These are phyloP conservation scores for Microbotryum saponariae DNA, from an alignment of 1,284 basidiomycete genomes.

Conservation along the genomic window DNA sequence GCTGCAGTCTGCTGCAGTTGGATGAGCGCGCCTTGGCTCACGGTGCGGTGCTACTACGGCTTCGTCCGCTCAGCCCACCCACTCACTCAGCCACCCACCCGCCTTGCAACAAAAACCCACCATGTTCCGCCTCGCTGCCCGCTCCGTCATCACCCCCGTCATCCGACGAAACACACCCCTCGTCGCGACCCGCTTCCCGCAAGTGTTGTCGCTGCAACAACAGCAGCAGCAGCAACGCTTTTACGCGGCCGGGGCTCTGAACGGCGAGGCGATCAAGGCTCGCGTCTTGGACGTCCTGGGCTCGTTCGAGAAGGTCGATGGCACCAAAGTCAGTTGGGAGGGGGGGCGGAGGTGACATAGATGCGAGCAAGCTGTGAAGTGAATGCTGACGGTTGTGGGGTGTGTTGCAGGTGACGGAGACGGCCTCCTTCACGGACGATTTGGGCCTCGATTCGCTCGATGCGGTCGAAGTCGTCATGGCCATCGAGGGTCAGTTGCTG, in stretches of 20 bases:
- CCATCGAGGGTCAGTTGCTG: constrained; percentile 58
- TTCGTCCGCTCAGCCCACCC: too few species aligned
- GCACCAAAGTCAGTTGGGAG: constrained; percentile 57
- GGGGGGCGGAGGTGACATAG: too few species aligned
- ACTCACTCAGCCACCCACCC: too few species aligned
- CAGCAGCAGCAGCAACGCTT: constrained; percentile 36
- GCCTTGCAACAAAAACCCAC: neutral
- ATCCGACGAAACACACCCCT: constrained; percentile 5
- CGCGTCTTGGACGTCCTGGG: constrained; percentile 84
- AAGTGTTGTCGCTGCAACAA: neutral
- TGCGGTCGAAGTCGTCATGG: constrained; percentile 98
- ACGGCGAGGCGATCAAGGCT: constrained; percentile 66
- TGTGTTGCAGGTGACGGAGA: constrained; percentile 57
- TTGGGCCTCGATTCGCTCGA: constrained; percentile 95
- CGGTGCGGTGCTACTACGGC: too few species aligned
- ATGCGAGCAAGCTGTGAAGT: too few species aligned
- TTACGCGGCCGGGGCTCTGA: constrained; percentile 71
- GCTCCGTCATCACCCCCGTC: constrained; percentile 19
- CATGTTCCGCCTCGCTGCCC: constrained; percentile 29
- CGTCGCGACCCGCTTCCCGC: constrained; percentile 13
- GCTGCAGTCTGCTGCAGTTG: too few species aligned
- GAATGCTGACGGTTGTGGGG: constrained; percentile 3
- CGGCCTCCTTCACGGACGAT: constrained; percentile 75
- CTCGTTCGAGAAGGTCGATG: constrained; percentile 91
- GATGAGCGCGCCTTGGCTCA: too few species aligned